Base-by-base conservation (phyloP, 192 early-diverging fungal species). In the Gryganskiella cystojenkinii region DNA sequence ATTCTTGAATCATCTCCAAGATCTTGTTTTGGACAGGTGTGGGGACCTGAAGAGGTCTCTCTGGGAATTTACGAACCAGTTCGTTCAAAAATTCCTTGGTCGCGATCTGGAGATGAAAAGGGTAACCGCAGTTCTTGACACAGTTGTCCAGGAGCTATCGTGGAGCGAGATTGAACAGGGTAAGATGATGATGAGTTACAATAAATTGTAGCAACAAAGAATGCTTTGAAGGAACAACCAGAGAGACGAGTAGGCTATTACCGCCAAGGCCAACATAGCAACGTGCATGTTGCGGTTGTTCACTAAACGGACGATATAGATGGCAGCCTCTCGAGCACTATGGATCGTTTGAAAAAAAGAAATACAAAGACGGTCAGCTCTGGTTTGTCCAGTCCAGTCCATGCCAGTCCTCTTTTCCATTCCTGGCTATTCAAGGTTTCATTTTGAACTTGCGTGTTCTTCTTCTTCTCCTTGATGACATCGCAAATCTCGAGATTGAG, bases 51-150 rank as follows among this genome's bases (percentile, higher is more conserved):
- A 83, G 87, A 8, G 97, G 95, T 56, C 91, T 88, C 65, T 97
- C 95, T 17, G 98, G 97, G 61, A 99, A 99, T 57, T 92, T 86
- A 33, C 92, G 87, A 15, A 99, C 96, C 15, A 99, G 86, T 68
- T 97, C 96, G 80, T 97, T 98, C 56, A 99, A 82, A 81, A 99
- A 99, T 68, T 99, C 98, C 67, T 98, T 97, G 44, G 95, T 92
- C 40, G 92, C 93, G 49, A 99, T 90, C 71, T 98, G 95, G 65
- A 96, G 85, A 74, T 99, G 97, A 65, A 99, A 98, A 1, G 98
- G 91, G 74, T 98, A 96, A 0, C 97, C 97, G 79, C 98, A 99
- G 82, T 99, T 99, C 84, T 99, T 99, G 62, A 98, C 94, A 67
- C 96, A 94, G 64, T 95, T 93, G 80, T 99, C 98, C 27, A 99